Percentiles rank a stretch among this genome's conserved stretches.
These are phyloP conservation scores for Irpex sp. DNA, from an alignment of 1,284 basidiomycete genomes.

Conservation along the genomic window DNA sequence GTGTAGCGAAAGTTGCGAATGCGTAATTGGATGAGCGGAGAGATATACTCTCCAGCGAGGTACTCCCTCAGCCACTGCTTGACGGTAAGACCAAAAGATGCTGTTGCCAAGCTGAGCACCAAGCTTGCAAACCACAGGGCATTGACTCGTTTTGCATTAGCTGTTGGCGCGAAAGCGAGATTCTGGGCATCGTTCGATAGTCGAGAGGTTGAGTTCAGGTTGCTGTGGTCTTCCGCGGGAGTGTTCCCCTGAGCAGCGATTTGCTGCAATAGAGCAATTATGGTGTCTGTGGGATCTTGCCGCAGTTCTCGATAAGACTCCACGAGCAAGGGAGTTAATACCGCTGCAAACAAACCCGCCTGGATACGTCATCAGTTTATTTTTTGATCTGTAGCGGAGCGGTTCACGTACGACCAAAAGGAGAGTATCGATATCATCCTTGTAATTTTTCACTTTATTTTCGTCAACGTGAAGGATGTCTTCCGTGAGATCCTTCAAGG, in stretches of 20 bases:
- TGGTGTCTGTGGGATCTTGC: neutral
- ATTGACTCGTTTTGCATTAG: conserved; percentile 1
- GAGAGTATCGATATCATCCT: too few species aligned
- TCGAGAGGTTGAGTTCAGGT: neutral
- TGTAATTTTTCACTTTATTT: too few species aligned
- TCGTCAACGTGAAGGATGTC: too few species aligned
- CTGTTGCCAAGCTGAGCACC: neutral
- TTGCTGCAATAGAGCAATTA: neutral
- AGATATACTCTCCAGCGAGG: neutral
- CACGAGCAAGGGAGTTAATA: conserved; percentile 12
- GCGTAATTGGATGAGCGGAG: neutral
- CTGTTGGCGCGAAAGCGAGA: neutral
- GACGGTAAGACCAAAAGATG: neutral
- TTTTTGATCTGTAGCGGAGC: too few species aligned
- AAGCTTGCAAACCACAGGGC: conserved; percentile 1
- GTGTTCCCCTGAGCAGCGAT: neutral
- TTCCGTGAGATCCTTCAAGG: too few species aligned
- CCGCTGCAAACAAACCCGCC: conserved; percentile 14
- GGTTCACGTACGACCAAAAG: too few species aligned
- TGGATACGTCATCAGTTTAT: neutral
- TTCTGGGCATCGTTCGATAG: neutral
- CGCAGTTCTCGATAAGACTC: conserved; percentile 10
- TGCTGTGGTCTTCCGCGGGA: neutral
- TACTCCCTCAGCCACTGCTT: conserved; percentile 3
- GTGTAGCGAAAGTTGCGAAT: neutral